These are phyloP conservation scores for Penicillium mononematosum DNA, from an alignment of 495 filamentous ascomycete species.

Conservation along the genomic window DNA sequence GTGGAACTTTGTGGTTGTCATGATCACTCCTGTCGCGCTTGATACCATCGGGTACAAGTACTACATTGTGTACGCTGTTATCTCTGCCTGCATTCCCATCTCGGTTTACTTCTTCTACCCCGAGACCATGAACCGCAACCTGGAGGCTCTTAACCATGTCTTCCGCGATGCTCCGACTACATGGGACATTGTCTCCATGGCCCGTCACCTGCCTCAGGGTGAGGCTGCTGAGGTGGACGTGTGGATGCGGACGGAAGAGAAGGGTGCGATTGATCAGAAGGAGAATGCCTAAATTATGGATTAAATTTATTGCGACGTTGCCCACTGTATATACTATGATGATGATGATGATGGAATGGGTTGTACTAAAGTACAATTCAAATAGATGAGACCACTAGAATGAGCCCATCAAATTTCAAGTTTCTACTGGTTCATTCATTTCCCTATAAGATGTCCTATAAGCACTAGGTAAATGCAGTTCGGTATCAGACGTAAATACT, in stretches of 20 bases:
- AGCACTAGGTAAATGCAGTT: background rate
- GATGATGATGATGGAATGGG: constrained; percentile 6
- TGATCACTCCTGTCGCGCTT: constrained; percentile 55
- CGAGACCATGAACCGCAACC: constrained; percentile 41
- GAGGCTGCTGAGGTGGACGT: constrained; percentile 18
- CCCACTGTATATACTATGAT: constrained; percentile 7
- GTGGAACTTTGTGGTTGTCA: constrained; percentile 49
- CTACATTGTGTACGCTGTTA: constrained; percentile 55
- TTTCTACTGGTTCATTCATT: background rate
- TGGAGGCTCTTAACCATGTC: constrained; percentile 25
- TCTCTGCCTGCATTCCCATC: constrained; percentile 33
- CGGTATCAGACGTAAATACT: background rate
- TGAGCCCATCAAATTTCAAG: background rate
- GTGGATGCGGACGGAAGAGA: constrained; percentile 15
- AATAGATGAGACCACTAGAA: background rate
- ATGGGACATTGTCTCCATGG: constrained; percentile 27
- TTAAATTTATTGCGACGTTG: background rate
- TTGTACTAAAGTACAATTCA: background rate
- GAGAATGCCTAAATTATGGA: constrained; percentile 11
- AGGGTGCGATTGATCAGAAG: constrained; percentile 13
- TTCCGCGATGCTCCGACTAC: constrained; percentile 19
- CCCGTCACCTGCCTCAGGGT: constrained; percentile 23
- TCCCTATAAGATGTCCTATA: background rate
- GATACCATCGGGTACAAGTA: constrained; percentile 52
- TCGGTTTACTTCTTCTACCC: constrained; percentile 65